Evolutionary conservation across 352 stramenopile species (phyloP), one percentile per base, ranked within the genome.

Genomic region (Globisporangium okanoganense): DNA sequence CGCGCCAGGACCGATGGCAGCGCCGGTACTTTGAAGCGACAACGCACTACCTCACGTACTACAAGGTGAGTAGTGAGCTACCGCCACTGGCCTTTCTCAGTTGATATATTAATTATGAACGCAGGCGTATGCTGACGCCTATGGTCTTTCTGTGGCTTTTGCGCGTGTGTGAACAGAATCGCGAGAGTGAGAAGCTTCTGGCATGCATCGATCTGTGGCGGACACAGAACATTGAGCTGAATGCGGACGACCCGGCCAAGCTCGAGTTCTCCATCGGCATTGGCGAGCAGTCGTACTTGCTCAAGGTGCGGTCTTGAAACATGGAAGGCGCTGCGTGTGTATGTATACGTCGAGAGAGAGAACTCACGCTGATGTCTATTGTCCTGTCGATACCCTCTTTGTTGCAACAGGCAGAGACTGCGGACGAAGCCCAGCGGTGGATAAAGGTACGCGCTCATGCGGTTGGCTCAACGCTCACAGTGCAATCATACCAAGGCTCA

Each of bases 1-100:
- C 90, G 57, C 88, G 90, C 55, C 86, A 96, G 66, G 87, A 94
- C 41, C 86, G 88, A 43, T 98, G 96, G 96, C 96, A 99, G 71
- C 95, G 94, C 53, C 88, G 97, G 54, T 99, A 97, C 80, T 99
- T 99, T 70, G 97, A 99, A 80, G 97, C 93, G 18, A 98, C 97
- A 58, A 98, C 95, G 50, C 92, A 98, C 77, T 98, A 98, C 73
- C 78, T 99, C 27, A 98, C 96, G 12, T 99, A 99, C 78, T 99
- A 99, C 80, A 99, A 99, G 88, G 88, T 96, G 43, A 44, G n/a
- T n/a, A n/a, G n/a, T n/a, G n/a, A n/a, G n/a, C n/a, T n/a, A n/a
- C n/a, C n/a, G 58, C 20, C 35, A 4, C 9, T 1, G 20, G 38
- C 6, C 16, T 61, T 43, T 31, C 41, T 29, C 29, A n/a, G 29